Evolutionary conservation across 2,329 filamentous ascomycete genomes (phyloP), one percentile per base, ranked within the genome.

Genomic region (Colletotrichum neosansevieriae): DNA sequence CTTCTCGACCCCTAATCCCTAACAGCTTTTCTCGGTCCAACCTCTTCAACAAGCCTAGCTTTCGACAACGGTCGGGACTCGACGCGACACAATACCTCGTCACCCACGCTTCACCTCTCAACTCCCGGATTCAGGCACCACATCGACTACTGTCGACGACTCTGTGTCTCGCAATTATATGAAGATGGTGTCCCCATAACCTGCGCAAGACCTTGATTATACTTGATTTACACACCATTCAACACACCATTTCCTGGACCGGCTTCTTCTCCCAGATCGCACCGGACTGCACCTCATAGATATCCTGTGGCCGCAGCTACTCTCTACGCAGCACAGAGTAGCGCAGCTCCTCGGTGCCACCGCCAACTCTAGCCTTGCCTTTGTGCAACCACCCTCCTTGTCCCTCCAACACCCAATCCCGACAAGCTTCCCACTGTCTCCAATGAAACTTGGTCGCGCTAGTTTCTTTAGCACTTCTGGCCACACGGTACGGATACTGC

Each of bases 371-470:
- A 54, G 65, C 42, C 40, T 42, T 47, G 24, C 45, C 64, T 58
- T 68, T 67, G 64, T 67, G 51, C 59, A 57, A 63, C 64, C 50
- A 63, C n/a, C 29, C 42, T 59, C 64, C 59, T 64, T 67, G 45
- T 67, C 45, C 21, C 34, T 32, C 32, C 49, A 32, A 32, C 29
- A n/a, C 47, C 58, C 36, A 53, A 24, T 53, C 36, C 58, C 47
- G 24, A 53, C 51, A 44, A 21, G 47, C 58, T 44, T 36, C 34
- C 21, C 38, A 67, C 65, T 36, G 44, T 64, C 60, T 53, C 51
- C 32, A 58, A 60, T 58, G 60, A 54, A 58, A 49, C 60, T 51
- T 64, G 45, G 60, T 21, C 21, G 32, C 53, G 60, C 53, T 67
- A 29, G 32, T 60, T 53, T 19, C 21, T 24, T 38, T 64, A 51